These are phyloP conservation scores for Myxozyma neotropica DNA, from an alignment of 805 yeast genomes.

Conservation along the genomic window DNA sequence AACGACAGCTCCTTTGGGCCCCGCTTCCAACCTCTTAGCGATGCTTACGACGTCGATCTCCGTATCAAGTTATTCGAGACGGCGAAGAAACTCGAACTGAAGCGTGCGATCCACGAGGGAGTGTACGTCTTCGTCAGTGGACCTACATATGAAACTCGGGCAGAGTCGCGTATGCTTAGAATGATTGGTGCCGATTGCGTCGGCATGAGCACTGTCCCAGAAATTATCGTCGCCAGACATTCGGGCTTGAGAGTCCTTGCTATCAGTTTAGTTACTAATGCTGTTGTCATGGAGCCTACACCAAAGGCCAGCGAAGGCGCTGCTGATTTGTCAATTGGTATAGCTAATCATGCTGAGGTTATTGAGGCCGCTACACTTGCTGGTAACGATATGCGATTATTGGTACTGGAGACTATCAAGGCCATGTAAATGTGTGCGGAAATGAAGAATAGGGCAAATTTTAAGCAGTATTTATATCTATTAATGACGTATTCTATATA, in stretches of 20 bases:
- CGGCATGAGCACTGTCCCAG: constrained; percentile 98
- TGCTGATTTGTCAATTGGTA: constrained; percentile 58
- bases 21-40: constrained; percentile 83
- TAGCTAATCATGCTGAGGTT: constrained; percentile 92
- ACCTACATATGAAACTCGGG: constrained; percentile 90
- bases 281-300: constrained; percentile 63
- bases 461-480: constrained; percentile 34
- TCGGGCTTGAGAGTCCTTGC: constrained; percentile 82
- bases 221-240: constrained; percentile 90
- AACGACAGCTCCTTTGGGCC: constrained; percentile 81
- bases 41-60: constrained; percentile 79
- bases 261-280: constrained; percentile 81
- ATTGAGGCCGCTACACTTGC: constrained; percentile 79
- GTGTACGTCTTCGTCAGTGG: constrained; percentile 84
- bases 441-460: not conserved
- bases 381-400: constrained; percentile 72
- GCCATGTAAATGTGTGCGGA: not conserved
- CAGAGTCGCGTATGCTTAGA: constrained; percentile 79
- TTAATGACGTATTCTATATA: too few relatives aligned
- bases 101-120: constrained; percentile 79
- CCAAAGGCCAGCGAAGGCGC: constrained; percentile 38
- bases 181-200: constrained; percentile 87
- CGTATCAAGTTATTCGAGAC: constrained; percentile 61
- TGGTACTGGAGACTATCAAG: constrained; percentile 50
- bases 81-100: constrained; percentile 52